Conservation (phyloP, 1,284 basidiomycete genomes). For the Boletus nobilissimus region DNA sequence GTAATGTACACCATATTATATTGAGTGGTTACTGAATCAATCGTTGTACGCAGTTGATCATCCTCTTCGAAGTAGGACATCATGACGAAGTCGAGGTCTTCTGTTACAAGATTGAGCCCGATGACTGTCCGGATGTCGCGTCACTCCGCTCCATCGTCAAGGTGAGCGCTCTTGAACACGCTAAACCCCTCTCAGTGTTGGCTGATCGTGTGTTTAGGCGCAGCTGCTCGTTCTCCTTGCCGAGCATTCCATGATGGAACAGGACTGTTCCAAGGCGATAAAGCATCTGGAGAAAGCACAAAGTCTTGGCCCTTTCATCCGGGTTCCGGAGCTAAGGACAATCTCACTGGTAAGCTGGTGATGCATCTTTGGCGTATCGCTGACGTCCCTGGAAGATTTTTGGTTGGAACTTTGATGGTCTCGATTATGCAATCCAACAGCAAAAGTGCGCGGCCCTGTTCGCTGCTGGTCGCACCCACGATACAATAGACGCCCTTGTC, state of each 20-base stretch:
- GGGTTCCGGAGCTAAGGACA: conserved; percentile 4
- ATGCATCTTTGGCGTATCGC: background rate
- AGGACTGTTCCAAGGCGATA: background rate
- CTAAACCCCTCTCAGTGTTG: background rate
- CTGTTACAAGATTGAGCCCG: background rate
- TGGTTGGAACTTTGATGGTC: conserved; percentile 19
- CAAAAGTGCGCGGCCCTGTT: conserved; percentile 6
- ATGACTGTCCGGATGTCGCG: background rate
- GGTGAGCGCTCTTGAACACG: background rate
- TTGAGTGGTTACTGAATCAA: background rate
- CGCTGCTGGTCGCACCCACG: background rate
- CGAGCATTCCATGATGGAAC: background rate
- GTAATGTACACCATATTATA: background rate
- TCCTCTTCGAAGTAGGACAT: conserved; percentile 4
- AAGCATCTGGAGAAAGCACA: conserved; percentile 6
- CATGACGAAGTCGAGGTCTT: background rate
- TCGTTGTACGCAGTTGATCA: background rate
- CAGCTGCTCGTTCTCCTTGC: conserved; percentile 9
- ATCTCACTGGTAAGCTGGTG: conserved; percentile 3
- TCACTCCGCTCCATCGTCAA: background rate
- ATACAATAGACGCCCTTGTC: conserved; percentile 5
- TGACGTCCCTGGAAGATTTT: conserved; percentile 21
- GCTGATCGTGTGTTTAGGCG: background rate
- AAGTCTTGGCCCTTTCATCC: background rate
- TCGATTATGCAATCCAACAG: background rate